Evolutionary conservation across 306 rosid species (phyloP).

Genomic region (Cicer cuneatum): DNA sequence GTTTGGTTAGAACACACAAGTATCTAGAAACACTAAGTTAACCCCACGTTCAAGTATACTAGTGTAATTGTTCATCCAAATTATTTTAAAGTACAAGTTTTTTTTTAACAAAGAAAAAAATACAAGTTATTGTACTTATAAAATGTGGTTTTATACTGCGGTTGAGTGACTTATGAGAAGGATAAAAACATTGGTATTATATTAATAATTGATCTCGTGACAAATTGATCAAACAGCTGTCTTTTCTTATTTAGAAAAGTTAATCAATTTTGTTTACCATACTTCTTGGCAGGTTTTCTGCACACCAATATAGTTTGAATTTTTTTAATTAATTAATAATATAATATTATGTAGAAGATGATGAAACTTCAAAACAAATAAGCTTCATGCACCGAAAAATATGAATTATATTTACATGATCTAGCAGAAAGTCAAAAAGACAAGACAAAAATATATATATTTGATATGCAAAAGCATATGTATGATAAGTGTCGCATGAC

Average conservation of each 20-base stretch:
- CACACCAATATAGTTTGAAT: background rate
- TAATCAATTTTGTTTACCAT: slow-evolving; percentile 42
- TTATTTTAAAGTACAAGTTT: background rate
- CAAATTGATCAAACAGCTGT: slow-evolving; percentile 45
- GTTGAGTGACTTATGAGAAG: background rate
- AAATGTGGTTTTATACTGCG: background rate
- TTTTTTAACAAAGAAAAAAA: too few species aligned
- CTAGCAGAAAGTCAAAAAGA: slow-evolving; percentile 50
- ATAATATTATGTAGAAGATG: slow-evolving; percentile 30
- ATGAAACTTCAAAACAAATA: slow-evolving; percentile 48
- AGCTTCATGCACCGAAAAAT: slow-evolving; percentile 44
- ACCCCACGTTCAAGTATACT: background rate
- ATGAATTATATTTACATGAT: slow-evolving; percentile 39
- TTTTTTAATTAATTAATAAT: slow-evolving; percentile 32
- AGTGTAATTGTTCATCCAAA: background rate
- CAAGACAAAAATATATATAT: background rate
- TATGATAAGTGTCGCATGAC: background rate
- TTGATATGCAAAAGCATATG: slow-evolving; percentile 13
- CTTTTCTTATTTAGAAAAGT: slow-evolving; percentile 36
- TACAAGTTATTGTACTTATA: background rate
- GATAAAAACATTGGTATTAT: background rate
- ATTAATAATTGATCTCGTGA: slow-evolving; percentile 14
- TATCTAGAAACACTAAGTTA: too few species aligned
- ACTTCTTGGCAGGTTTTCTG: slow-evolving; percentile 42
- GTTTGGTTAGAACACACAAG: background rate